Conservation (phyloP, 2,329 filamentous ascomycete species). For the Chalara sp. region DNA sequence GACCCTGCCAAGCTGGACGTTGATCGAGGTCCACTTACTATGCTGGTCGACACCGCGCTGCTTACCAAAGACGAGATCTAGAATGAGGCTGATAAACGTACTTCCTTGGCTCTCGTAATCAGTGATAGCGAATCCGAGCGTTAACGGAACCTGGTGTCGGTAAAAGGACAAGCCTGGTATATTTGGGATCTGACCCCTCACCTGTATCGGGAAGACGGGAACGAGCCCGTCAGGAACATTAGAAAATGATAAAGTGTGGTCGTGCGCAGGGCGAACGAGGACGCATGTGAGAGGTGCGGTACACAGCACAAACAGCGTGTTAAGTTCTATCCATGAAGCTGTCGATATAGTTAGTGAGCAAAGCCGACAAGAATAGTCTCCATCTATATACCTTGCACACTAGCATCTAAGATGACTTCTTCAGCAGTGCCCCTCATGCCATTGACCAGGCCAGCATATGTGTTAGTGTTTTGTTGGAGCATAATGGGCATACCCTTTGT, state of each 20-base stretch:
- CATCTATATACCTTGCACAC: conserved; percentile 4
- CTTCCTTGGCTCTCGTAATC: conserved; percentile 6
- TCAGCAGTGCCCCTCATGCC: conserved; percentile 4
- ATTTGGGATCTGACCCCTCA: conserved; percentile 6
- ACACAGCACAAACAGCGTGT: conserved; percentile 4
- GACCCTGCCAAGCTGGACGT: conserved; percentile 5
- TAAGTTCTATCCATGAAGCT: conserved; percentile 8
- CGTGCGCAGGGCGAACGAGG: conserved; percentile 4
- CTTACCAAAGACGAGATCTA: conserved; percentile 3
- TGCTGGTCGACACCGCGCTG: conserved; percentile 6
- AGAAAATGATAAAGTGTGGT: conserved; percentile 8
- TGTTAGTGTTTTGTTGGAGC: conserved; percentile 6
- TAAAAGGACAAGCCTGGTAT: conserved; percentile 3
- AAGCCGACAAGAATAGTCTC: background rate
- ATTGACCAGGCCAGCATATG: conserved; percentile 6
- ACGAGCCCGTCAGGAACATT: conserved; percentile 4
- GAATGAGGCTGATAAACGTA: conserved; percentile 3
- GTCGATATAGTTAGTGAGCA: conserved; percentile 1
- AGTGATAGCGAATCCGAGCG: conserved; percentile 4
- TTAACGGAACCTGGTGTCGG: conserved; percentile 6
- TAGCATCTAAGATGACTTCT: conserved; percentile 7
- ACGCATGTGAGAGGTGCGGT: conserved; percentile 4
- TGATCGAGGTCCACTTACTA: conserved; percentile 6
- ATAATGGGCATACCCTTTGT: conserved; percentile 7
- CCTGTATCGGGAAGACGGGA: conserved; percentile 6